These are phyloP conservation scores for Colletotrichum destructivum DNA, from an alignment of 2,329 filamentous ascomycete genomes.

Conservation along the genomic window DNA sequence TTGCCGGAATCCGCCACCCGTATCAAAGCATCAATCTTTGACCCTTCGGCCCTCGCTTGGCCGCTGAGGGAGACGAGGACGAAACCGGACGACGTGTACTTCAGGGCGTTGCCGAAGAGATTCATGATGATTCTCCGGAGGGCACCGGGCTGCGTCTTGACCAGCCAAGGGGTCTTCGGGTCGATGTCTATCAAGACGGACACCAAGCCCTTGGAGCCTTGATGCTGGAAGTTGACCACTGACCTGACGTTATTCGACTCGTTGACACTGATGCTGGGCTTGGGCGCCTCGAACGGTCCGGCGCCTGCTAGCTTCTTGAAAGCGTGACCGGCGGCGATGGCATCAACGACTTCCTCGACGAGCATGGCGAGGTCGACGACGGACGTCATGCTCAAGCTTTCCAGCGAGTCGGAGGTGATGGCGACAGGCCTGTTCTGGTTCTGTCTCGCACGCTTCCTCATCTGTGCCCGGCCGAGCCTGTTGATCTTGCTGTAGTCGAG, in stretches of 20 bases:
- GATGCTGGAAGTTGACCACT: constrained; percentile 38
- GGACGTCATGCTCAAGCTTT: constrained; percentile 51
- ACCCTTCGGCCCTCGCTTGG: constrained; percentile 43
- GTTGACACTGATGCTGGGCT: constrained; percentile 32
- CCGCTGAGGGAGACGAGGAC: constrained; percentile 58
- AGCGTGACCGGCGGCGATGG: constrained; percentile 53
- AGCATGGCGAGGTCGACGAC: constrained; percentile 52
- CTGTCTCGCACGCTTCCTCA: constrained; percentile 43
- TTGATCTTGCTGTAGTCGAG: constrained; percentile 61
- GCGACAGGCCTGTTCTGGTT: constrained; percentile 42
- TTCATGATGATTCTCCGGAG: constrained; percentile 73
- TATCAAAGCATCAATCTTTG: constrained; percentile 52
- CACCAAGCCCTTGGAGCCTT: constrained; percentile 50
- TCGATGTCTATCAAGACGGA: constrained; percentile 67
- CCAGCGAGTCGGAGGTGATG: constrained; percentile 49
- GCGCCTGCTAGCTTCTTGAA: constrained; percentile 47
- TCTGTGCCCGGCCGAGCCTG: constrained; percentile 49
- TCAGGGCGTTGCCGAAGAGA: constrained; percentile 73
- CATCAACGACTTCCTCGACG: constrained; percentile 56
- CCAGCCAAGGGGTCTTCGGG: constrained; percentile 62
- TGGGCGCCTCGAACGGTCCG: constrained; percentile 30
- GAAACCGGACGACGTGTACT: constrained; percentile 70
- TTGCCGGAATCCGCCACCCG: constrained; percentile 75
- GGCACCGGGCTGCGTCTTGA: constrained; percentile 67
- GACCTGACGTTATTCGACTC: constrained; percentile 6